Percentiles rank a stretch among this genome's conserved stretches.
Conservation (phyloP, 2,329 filamentous ascomycete genomes). For the Anthostomella pinea region DNA sequence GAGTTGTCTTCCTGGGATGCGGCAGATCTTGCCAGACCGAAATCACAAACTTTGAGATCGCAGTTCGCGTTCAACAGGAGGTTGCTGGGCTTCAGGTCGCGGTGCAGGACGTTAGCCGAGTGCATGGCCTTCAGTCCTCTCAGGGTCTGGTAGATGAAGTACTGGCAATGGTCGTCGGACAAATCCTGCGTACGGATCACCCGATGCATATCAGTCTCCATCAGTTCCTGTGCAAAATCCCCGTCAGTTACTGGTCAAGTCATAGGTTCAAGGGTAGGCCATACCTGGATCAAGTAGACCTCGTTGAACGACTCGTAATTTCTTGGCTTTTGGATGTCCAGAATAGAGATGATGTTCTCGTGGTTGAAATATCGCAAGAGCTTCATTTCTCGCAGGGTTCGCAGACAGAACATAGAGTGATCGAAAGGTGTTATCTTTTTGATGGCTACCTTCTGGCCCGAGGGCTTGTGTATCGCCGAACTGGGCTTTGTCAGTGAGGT, state of each 20-base stretch:
- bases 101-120: conserved; percentile 95
- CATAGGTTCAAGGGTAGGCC: conserved; percentile 13
- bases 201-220: conserved; percentile 99
- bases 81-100: conserved; percentile 97
- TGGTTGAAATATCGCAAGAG: conserved; percentile 98
- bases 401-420: conserved; percentile 97
- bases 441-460: conserved; percentile 96
- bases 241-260: conserved; percentile 12
- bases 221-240: conserved; percentile 67
- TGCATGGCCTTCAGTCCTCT: conserved; percentile 99
- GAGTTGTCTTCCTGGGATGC: conserved; percentile 98
- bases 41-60: conserved; percentile 98
- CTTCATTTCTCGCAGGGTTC: conserved; percentile 99
- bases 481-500: conserved; percentile 42
- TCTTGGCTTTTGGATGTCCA: conserved; percentile 97
- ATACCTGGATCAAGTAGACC: conserved; percentile 96
- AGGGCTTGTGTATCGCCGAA: conserved; percentile 97
- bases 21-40: conserved; percentile 90
- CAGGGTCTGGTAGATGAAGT: conserved; percentile 99
- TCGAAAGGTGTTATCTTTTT: conserved; percentile 99
- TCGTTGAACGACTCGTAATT: conserved; percentile 96
- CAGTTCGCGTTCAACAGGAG: conserved; percentile 97
- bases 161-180: conserved; percentile 98
- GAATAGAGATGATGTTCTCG: conserved; percentile 99
- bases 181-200: conserved; percentile 98